Conservation (phyloP, 164 flowering plant genomes). For the Vitis vinifera region ASM3070453v1 NC_081808.1:18084001-18084500, state of each 20-base stretch:
- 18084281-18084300: constrained; percentile 47
- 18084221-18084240: not conserved
- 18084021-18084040: constrained; percentile 68
- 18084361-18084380: constrained; percentile 63
- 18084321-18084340: constrained; percentile 53
- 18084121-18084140: constrained; percentile 10
- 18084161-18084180: constrained; percentile 3
- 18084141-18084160: constrained; percentile 16
- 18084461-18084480: constrained; percentile 50
- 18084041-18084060: constrained; percentile 47
- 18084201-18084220: not conserved
- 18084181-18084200: constrained; percentile 9
- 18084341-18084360: constrained; percentile 59
- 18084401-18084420: not conserved
- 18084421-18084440: not conserved
- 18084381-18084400: constrained; percentile 80
- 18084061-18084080: constrained; percentile 35
- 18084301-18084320: constrained; percentile 36
- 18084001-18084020: constrained; percentile 16
- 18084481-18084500: constrained; percentile 30
- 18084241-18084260: constrained; percentile 18
- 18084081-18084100: constrained; percentile 24
- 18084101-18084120: constrained; percentile 19
- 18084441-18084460: not conserved
- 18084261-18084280: constrained; percentile 38